These are phyloP conservation scores for Aegilops speltoides DNA, from an alignment of 176 grass and related monocot genomes.

Conservation along the genomic window DNA sequence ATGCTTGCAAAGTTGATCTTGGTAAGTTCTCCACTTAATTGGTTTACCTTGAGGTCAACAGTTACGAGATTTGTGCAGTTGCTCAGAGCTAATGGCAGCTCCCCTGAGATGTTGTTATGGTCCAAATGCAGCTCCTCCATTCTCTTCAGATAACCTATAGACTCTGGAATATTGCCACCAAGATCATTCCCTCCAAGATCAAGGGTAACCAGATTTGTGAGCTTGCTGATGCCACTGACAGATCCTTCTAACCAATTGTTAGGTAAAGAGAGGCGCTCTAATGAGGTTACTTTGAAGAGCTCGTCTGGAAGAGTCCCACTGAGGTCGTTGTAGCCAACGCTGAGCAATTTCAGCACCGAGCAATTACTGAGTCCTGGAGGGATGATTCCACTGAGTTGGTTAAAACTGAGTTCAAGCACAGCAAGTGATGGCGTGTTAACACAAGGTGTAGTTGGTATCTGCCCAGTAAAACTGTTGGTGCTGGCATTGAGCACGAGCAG, in stretches of 20 bases:
- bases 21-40: conserved; percentile 14
- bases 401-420: conserved; percentile 24
- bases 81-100: conserved; percentile 14
- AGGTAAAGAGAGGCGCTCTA: conserved; percentile 28
- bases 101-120: conserved; percentile 26
- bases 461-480: conserved; percentile 43
- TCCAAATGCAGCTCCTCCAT: conserved; percentile 15
- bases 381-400: conserved; percentile 21
- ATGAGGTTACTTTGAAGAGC: background rate
- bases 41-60: conserved; percentile 10
- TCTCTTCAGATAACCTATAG: conserved; percentile 26
- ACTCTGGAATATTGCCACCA: background rate
- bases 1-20: conserved; percentile 29
- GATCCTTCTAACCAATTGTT: background rate
- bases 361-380: background rate
- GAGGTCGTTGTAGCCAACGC: conserved; percentile 25
- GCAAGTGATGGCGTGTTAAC: background rate
- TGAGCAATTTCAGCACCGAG: background rate
- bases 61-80: conserved; percentile 27
- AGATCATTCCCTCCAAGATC: conserved; percentile 36
- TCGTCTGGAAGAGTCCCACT: conserved; percentile 4
- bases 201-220: conserved; percentile 18
- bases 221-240: background rate
- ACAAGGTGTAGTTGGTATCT: background rate
- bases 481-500: conserved; percentile 33